These are phyloP conservation scores for Fraxinus angustifolia DNA, from an alignment of 305 asterid genomes.

Conservation along the genomic window DNA sequence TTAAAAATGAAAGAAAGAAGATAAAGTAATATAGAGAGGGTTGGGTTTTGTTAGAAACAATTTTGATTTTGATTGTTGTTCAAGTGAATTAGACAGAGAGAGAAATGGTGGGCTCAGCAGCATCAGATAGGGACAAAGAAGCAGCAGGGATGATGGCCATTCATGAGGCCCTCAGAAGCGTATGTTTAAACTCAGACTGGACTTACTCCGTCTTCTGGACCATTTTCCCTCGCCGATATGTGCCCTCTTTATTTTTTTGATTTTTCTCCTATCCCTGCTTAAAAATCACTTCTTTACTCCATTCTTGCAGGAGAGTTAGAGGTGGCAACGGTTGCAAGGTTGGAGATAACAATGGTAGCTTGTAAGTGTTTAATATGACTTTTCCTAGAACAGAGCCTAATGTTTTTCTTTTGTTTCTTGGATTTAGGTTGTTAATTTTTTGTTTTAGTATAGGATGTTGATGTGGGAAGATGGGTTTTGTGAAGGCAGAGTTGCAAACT, in stretches of 20 bases:
- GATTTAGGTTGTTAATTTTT: background rate
- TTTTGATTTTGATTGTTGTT: background rate
- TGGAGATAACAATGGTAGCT: slow-evolving; percentile 98
- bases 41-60: background rate
- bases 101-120: slow-evolving; percentile 90
- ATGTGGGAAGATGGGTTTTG: slow-evolving; percentile 99
- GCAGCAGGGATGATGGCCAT: slow-evolving; percentile 99
- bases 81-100: slow-evolving; percentile 16
- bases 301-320: slow-evolving; percentile 71
- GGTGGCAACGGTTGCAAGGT: slow-evolving; percentile 99
- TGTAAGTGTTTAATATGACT: slow-evolving; percentile 49
- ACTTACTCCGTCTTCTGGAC: slow-evolving; percentile 99
- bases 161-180: slow-evolving; percentile 96
- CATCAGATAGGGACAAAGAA: slow-evolving; percentile 94
- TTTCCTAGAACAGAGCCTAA: background rate
- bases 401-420: background rate
- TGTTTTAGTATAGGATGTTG: slow-evolving; percentile 76
- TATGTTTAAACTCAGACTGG: slow-evolving; percentile 98
- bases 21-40: slow-evolving; percentile 1
- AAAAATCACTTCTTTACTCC: background rate
- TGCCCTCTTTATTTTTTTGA: background rate
- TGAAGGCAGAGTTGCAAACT: slow-evolving; percentile 75
- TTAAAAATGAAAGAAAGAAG: slow-evolving; percentile 5
- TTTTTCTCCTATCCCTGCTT: background rate
- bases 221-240: slow-evolving; percentile 95